Evolutionary conservation across 2,329 filamentous ascomycete genomes (phyloP).

Genomic region (Mariannaea elegans): DNA sequence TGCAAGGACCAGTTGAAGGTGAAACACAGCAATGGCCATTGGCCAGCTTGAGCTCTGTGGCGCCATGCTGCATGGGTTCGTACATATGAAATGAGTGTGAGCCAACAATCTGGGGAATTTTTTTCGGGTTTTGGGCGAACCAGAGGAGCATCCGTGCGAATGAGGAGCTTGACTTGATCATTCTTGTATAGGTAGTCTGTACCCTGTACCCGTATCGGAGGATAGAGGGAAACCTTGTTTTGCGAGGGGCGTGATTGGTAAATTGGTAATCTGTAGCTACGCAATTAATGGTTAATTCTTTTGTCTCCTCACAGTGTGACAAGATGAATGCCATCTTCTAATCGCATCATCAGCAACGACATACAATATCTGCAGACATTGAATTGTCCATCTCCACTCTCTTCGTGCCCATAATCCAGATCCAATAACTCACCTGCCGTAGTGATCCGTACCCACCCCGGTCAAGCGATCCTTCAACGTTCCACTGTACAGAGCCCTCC

Average conservation of each 20-base stretch:
- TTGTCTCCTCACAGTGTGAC: too few species aligned
- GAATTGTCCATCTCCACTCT: slow-evolving; percentile 7
- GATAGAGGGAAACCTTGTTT: too few species aligned
- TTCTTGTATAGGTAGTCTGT: too few species aligned
- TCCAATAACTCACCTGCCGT: slow-evolving; percentile 23
- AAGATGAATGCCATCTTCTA: neutral
- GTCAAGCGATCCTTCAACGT: slow-evolving; percentile 9
- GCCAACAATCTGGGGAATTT: slow-evolving; percentile 31
- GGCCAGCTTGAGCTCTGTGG: slow-evolving; percentile 12
- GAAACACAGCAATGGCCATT: too few species aligned
- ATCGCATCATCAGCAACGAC: neutral
- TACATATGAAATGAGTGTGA: neutral
- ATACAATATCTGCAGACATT: slow-evolving; percentile 2
- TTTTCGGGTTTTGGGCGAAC: neutral
- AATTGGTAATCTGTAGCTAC: too few species aligned
- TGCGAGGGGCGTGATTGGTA: too few species aligned
- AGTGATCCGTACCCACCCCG: slow-evolving; percentile 34
- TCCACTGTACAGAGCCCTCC: slow-evolving; percentile 28
- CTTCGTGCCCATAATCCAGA: slow-evolving; percentile 4
- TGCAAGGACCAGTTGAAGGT: neutral
- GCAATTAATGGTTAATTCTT: too few species aligned
- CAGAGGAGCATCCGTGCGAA: slow-evolving; percentile 13
- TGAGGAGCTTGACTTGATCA: too few species aligned
- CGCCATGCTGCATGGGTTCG: slow-evolving; percentile 30
- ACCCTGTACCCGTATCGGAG: too few species aligned